These are phyloP conservation scores for Cercospora sp. DNA, from an alignment of 2,329 filamentous ascomycete species.

Conservation along the genomic window DNA sequence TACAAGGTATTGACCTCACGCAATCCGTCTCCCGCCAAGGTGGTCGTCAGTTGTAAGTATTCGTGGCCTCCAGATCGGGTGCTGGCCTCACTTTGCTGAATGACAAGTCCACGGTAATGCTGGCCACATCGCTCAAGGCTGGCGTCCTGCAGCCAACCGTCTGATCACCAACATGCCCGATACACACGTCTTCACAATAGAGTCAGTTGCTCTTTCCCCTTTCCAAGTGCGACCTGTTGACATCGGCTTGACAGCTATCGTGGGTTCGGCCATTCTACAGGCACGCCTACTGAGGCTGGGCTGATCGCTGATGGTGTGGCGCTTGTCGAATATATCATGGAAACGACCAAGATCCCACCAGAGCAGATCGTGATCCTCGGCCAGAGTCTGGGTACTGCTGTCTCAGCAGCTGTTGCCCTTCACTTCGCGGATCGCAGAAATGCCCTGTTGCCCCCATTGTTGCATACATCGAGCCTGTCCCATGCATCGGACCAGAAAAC, in stretches of 20 bases:
- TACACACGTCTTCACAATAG: slow-evolving; percentile 81
- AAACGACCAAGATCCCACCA: slow-evolving; percentile 64
- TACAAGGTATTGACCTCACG: slow-evolving; percentile 54
- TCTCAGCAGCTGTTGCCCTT: slow-evolving; percentile 73
- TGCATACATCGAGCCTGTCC: slow-evolving; percentile 13
- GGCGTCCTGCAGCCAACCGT: slow-evolving; percentile 76
- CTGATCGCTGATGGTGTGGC: slow-evolving; percentile 77
- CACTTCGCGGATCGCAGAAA: slow-evolving; percentile 54
- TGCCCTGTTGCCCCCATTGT: slow-evolving; percentile 21
- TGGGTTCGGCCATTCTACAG: slow-evolving; percentile 79
- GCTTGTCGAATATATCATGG: slow-evolving; percentile 70
- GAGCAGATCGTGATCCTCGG: slow-evolving; percentile 77
- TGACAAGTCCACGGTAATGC: slow-evolving; percentile 64
- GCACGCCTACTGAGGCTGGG: slow-evolving; percentile 76
- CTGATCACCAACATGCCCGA: slow-evolving; percentile 69
- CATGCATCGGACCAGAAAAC: background rate
- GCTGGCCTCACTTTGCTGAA: background rate
- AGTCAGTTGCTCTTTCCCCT: slow-evolving; percentile 41
- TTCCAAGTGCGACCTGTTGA: background rate
- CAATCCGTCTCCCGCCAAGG: slow-evolving; percentile 51
- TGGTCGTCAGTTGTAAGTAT: slow-evolving; percentile 57
- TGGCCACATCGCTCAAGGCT: slow-evolving; percentile 77
- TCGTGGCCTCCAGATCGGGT: slow-evolving; percentile 1
- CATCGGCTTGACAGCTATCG: slow-evolving; percentile 60
- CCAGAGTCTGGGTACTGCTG: slow-evolving; percentile 85